A percentile compares a stretch with the other conserved stretches of the same genome.
Conservation (phyloP, 106 monocot genomes). For the Dendrobium catenatum region DNA sequence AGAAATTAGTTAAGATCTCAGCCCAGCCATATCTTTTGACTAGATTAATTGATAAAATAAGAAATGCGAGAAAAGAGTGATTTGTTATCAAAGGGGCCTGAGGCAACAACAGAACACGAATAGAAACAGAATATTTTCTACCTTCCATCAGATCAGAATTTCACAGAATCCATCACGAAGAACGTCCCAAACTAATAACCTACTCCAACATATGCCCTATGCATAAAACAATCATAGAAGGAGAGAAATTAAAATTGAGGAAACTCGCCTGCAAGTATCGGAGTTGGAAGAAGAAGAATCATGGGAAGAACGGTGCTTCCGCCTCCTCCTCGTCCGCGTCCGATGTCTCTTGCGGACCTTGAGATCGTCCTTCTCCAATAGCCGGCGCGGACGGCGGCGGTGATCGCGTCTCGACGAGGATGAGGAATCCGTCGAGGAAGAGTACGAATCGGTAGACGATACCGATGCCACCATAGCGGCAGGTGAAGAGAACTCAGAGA, state of each 20-base stretch:
- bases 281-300: conserved; percentile 21
- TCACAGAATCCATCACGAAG: not conserved
- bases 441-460: conserved; percentile 2
- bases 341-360: conserved; percentile 41
- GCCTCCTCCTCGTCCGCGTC: conserved; percentile 23
- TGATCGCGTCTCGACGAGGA: conserved; percentile 1
- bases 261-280: conserved; percentile 25
- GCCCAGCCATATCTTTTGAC: not conserved
- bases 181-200: not conserved
- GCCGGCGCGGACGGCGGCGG: conserved; percentile 20
- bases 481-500: not conserved
- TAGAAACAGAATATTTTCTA: not conserved
- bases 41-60: not conserved
- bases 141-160: not conserved
- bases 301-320: conserved; percentile 20
- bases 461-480: conserved; percentile 1
- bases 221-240: not conserved
- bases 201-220: not conserved
- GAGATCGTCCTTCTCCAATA: conserved; percentile 19
- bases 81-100: not conserved
- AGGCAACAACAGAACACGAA: not conserved
- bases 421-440: conserved; percentile 4
- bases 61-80: not conserved
- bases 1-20: not conserved
- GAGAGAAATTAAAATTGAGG: not conserved